These are phyloP conservation scores for Peniophora sp. DNA, from an alignment of 1,284 basidiomycete species.

Conservation along the genomic window DNA sequence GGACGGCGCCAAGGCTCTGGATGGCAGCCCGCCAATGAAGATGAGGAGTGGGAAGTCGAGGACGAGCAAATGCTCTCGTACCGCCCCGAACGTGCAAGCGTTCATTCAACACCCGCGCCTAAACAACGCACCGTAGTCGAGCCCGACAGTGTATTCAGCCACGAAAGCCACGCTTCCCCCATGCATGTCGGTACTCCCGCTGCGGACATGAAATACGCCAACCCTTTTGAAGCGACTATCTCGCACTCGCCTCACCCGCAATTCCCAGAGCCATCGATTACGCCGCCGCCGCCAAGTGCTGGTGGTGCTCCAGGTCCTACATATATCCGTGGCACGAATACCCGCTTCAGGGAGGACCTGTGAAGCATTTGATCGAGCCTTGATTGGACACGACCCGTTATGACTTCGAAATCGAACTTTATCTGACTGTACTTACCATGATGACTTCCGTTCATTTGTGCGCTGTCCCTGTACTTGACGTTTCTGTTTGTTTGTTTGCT, in stretches of 20 bases:
- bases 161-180: neutral
- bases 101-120: neutral
- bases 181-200: neutral
- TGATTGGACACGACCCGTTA: neutral
- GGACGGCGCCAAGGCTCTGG: conserved; percentile 9
- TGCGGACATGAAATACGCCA: neutral
- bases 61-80: conserved; percentile 7
- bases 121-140: neutral
- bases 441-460: neutral
- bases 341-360: conserved; percentile 9
- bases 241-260: too few relatives aligned
- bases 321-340: conserved; percentile 10
- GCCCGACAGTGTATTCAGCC: neutral
- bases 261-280: too few relatives aligned
- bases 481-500: neutral
- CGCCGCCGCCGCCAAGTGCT: neutral
- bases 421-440: too few relatives aligned
- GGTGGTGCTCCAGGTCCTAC: conserved; percentile 3
- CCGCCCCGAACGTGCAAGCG: neutral
- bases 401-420: neutral
- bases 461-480: neutral
- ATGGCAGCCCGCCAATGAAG: conserved; percentile 9
- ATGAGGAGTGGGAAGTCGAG: conserved; percentile 11
- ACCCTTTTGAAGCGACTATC: neutral
- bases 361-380: neutral